Evolutionary conservation across 345 rosid genomes (phyloP), one percentile per base, ranked within the genome.

Genomic region (Hibiscus tridactylites): DNA sequence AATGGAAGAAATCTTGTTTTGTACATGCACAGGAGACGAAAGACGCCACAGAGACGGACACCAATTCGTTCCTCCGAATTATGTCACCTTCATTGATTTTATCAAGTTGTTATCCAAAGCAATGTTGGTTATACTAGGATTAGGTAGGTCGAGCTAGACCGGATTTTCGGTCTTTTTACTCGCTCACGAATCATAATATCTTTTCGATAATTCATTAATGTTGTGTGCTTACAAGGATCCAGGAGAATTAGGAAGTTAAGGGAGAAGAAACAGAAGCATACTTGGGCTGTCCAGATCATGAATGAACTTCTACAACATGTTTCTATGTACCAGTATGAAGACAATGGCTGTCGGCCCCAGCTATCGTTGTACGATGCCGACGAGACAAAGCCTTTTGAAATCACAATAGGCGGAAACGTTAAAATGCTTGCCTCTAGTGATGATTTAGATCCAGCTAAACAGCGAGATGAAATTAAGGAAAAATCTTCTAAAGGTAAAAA

Each of bases 221-320:
- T 16, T 73, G 33, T 2, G 3, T 72, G 17, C 29, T 73, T 52
- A 17, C 49, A 58, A 85, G 87, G 89, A 62, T 80, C 83, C 3
- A 11, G 28, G 31, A 57, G 72, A 2, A 71, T 87, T 66, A 71
- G n/a, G 53, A 82, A 78, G 70, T 37, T 82, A 7, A 37, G 42
- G 9, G 64, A 68, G 33, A 82, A 76, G 77, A 87, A 83, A 65
- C 58, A 77, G 71, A 84, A 80, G 53, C 81, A 85, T 68, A 76
- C 26, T 31, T 84, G 88, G 88, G 75, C 89, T 1, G 62, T 71
- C 31, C 87, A 83, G 72, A 16, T 85, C 35, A 57, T 87, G 88
- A 69, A 78, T n/a, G 71, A 83, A 44, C 79, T 87, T 39, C 68
- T 87, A 0, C 0, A n/a, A 2, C 56, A 42, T 12, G 61, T 71